Conservation (phyloP, 768 basidiomycete genomes). For the Psilocybe sp. region DNA sequence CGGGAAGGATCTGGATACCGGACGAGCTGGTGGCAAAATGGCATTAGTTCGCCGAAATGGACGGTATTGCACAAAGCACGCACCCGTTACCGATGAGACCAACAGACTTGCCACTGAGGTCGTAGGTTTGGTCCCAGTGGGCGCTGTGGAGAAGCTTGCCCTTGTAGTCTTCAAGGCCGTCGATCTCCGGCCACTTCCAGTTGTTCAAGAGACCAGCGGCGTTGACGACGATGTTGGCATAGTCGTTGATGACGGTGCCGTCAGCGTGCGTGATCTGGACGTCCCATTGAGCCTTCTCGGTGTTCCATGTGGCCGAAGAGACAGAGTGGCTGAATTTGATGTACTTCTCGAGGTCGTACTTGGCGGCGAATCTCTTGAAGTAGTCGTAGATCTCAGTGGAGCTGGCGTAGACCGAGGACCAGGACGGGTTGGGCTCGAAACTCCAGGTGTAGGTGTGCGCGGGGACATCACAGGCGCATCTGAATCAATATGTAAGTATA, state of each 20-base stretch:
- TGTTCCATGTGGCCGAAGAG: constrained; percentile 28
- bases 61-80: not conserved
- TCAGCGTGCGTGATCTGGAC: constrained; percentile 22
- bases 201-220: constrained; percentile 31
- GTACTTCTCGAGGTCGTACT: constrained; percentile 29
- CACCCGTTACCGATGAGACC: constrained; percentile 38
- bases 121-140: constrained; percentile 24
- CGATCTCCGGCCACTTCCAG: constrained; percentile 38
- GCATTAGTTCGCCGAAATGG: no score
- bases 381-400: constrained; percentile 25
- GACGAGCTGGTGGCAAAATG: constrained; percentile 21
- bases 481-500: not conserved
- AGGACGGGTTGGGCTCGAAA: constrained; percentile 27
- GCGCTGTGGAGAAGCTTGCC: constrained; percentile 36
- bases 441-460: constrained; percentile 29
- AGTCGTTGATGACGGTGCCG: constrained; percentile 16
- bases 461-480: constrained; percentile 24
- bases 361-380: constrained; percentile 23
- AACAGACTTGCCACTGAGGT: constrained; percentile 32
- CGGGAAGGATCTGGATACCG: constrained; percentile 31
- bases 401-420: constrained; percentile 26
- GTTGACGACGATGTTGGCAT: constrained; percentile 32
- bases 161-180: constrained; percentile 29
- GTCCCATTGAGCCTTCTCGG: constrained; percentile 23
- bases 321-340: constrained; percentile 26